These are phyloP conservation scores for Pleurotus tuoliensis DNA, from an alignment of 768 basidiomycete species.

Conservation along the genomic window DNA sequence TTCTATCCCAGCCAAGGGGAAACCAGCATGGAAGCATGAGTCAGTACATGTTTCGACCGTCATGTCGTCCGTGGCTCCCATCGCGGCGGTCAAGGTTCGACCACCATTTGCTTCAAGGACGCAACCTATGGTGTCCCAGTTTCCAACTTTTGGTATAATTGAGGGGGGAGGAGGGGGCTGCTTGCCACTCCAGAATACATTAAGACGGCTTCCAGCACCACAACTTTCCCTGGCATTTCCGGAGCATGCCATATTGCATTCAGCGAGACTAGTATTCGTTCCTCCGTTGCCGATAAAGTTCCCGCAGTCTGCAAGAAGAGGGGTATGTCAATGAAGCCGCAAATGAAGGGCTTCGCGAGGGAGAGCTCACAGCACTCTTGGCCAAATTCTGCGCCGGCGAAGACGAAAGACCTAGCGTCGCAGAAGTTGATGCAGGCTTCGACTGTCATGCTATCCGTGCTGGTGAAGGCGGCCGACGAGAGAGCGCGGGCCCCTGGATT, in stretches of 20 bases:
- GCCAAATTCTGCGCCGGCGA: constrained; percentile 65
- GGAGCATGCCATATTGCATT: constrained; percentile 61
- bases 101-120: constrained; percentile 44
- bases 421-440: constrained; percentile 47
- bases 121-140: constrained; percentile 73
- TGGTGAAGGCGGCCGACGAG: constrained; percentile 38
- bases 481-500: constrained; percentile 57
- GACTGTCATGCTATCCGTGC: constrained; percentile 57
- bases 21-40: constrained; percentile 56
- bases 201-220: constrained; percentile 56
- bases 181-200: constrained; percentile 61
- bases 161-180: constrained; percentile 52
- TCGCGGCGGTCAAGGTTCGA: constrained; percentile 35
- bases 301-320: constrained; percentile 52
- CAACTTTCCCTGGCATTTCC: constrained; percentile 57
- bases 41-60: constrained; percentile 56
- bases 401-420: constrained; percentile 44
- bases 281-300: constrained; percentile 46
- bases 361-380: constrained; percentile 16
- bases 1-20: constrained; percentile 33
- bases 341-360: constrained; percentile 1
- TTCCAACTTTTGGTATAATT: constrained; percentile 50
- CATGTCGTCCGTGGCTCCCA: constrained; percentile 35
- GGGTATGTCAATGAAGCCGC: not conserved
- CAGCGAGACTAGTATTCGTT: constrained; percentile 37